Evolutionary conservation across 2,329 filamentous ascomycete genomes (phyloP).

Genomic region (Didymosphaeria variabile): DNA sequence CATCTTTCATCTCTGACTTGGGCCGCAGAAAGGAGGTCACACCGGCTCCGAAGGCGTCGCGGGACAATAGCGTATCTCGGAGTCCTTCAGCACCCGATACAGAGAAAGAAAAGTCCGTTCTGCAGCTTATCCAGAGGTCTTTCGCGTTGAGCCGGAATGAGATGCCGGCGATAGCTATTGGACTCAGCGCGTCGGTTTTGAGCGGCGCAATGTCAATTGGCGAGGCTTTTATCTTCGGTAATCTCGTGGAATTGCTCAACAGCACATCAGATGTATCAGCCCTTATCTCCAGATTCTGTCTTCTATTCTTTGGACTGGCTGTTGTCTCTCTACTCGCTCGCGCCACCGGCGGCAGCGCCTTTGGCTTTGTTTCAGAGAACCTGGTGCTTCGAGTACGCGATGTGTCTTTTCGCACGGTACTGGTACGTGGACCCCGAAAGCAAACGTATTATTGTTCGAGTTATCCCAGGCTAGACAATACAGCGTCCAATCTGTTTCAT

Average conservation of each 20-base stretch:
- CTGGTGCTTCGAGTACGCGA: constrained; percentile 56
- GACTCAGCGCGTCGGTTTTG: constrained; percentile 55
- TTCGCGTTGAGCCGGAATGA: constrained; percentile 48
- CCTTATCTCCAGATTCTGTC: constrained; percentile 54
- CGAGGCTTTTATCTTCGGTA: constrained; percentile 66
- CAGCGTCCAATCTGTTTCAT: background rate
- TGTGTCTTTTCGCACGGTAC: constrained; percentile 59
- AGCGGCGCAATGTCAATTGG: constrained; percentile 65
- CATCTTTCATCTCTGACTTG: constrained; percentile 33
- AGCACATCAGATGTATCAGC: constrained; percentile 45
- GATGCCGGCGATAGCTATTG: constrained; percentile 50
- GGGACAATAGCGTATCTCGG: constrained; percentile 10
- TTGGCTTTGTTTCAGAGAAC: constrained; percentile 59
- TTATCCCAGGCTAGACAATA: background rate
- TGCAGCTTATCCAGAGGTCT: constrained; percentile 35
- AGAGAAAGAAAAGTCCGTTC: constrained; percentile 24
- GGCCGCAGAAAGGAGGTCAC: constrained; percentile 25
- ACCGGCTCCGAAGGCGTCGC: constrained; percentile 1
- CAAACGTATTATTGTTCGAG: background rate
- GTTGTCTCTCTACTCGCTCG: constrained; percentile 59
- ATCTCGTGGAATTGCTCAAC: constrained; percentile 62
- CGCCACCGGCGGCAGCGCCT: constrained; percentile 55
- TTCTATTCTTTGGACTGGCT: constrained; percentile 64
- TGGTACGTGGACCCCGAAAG: constrained; percentile 32
- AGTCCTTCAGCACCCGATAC: background rate